Evolutionary conservation across 2,329 filamentous ascomycete genomes (phyloP), one percentile per base, ranked within the genome.

Genomic region (Claviceps sp.): DNA sequence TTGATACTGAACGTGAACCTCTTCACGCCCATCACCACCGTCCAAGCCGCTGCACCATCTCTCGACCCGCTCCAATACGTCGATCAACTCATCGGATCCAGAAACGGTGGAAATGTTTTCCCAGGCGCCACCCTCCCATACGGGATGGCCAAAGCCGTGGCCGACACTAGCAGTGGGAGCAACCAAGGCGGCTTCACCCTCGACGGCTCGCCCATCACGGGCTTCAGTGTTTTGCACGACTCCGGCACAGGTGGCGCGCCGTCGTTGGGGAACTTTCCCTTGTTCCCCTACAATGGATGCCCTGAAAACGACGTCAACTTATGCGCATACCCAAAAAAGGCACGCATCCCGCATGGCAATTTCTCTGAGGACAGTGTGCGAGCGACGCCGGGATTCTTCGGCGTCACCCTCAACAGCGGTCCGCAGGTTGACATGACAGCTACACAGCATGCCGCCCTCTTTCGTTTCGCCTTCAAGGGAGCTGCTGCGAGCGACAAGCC

Each of bases 201-300:
- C 5, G 75, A 80, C 50, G 68, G 66, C 44, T 65, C 65, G 17
- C 65, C 68, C 1, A 71, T 81, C 39, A 72, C 70, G 4, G 80
- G 78, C 14, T 81, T 80, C 63, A 77, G 74, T 13, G 70, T 74
- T 40, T 70, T 81, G 68, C 78, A 81, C 60, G 78, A 81, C 59
- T 77, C 74, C 2, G 78, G 78, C 1, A 81, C 77, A 0, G 78
- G 78, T 22, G 72, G 73, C 7, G 65, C 67, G 1, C 78, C 84
- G 0, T 87, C 81, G 4, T 67, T 88, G 16, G 85, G 84, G 14
- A 87, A 87, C 60, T 89, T 89, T 50, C 81, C 85, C 0, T 69
- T 89, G 1, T 88, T 89, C 56, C 74, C 84, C 0, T 83, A 86
- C 55, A 68, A 76, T 4, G 70, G 72, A 42, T 89, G 85, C 56